Conservation (phyloP, 768 basidiomycete genomes). For the Termitomyces sp. region DNA sequence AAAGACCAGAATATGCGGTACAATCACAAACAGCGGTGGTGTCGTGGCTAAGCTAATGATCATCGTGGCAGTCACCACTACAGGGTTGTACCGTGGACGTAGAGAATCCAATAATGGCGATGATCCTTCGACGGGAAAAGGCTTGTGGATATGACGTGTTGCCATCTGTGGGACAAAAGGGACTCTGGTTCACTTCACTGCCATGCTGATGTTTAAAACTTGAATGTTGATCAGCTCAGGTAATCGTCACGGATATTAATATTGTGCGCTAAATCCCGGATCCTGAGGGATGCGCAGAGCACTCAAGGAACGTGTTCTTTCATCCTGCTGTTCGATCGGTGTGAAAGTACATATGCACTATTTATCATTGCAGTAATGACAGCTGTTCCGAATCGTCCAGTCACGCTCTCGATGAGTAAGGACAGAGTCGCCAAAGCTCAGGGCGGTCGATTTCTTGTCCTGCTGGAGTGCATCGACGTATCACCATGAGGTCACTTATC, state of each 20-base stretch:
- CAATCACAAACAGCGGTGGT: background rate
- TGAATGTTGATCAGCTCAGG: too few relatives aligned
- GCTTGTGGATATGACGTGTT: background rate
- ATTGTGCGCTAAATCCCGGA: background rate
- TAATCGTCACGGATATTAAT: background rate
- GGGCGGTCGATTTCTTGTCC: background rate
- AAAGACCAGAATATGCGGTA: background rate
- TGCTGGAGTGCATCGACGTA: background rate
- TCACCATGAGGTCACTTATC: background rate
- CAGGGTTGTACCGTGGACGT: background rate
- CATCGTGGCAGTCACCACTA: background rate
- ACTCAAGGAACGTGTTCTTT: background rate
- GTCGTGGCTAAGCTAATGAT: background rate
- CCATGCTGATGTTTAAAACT: background rate
- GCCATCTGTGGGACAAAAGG: background rate
- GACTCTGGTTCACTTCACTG: background rate
- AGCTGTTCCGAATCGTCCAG: background rate
- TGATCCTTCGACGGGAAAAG: background rate
- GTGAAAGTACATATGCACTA: too few relatives aligned
- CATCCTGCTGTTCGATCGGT: background rate
- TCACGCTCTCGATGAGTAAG: background rate
- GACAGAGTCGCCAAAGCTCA: background rate
- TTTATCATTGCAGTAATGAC: background rate
- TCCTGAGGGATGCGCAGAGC: background rate
- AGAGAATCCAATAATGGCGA: background rate